Percentiles rank a stretch among this genome's conserved stretches.
phyloP scores from a whole-genome alignment of 192 early-diverging fungal genomes.

The Mortierella hygrophila region DNA sequence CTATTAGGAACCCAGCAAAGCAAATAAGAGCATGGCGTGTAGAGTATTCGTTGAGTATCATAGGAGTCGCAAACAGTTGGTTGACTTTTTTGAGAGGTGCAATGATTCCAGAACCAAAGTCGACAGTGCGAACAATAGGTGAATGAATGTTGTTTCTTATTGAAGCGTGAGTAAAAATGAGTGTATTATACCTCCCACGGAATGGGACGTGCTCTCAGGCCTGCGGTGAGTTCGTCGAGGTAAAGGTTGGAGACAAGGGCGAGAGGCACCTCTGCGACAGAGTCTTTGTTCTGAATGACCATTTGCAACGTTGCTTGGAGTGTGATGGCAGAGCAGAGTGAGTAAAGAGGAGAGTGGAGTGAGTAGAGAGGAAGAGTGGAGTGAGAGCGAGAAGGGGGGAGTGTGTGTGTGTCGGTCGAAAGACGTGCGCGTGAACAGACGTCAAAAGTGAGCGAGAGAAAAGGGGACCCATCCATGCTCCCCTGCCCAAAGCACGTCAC shows the following conservation, averaged over 20 bases:
- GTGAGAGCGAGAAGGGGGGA: not conserved
- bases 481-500: not conserved
- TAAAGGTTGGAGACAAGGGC: constrained; percentile 84
- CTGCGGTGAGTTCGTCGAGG: constrained; percentile 81
- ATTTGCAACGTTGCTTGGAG: not conserved
- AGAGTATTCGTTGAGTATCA: not conserved
- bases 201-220: constrained; percentile 83
- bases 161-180: not conserved
- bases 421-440: constrained; percentile 6
- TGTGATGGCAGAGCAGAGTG: not conserved
- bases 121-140: not conserved
- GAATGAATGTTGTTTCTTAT: not conserved
- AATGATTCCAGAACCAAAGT: not conserved
- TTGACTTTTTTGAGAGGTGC: not conserved
- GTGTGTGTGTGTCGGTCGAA: not conserved
- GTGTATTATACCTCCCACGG: constrained; percentile 88
- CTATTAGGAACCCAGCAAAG: constrained; percentile 44
- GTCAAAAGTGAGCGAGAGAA: not conserved
- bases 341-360: not conserved
- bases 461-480: constrained; percentile 4
- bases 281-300: constrained; percentile 34
- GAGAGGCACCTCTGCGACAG: constrained; percentile 66
- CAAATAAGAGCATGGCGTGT: not conserved
- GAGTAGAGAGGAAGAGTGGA: not conserved
- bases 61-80: not conserved